Evolutionary conservation across 2,329 filamentous ascomycete genomes (phyloP), one percentile per base, ranked within the genome.

Genomic region (Metarhizium brunneum): DNA sequence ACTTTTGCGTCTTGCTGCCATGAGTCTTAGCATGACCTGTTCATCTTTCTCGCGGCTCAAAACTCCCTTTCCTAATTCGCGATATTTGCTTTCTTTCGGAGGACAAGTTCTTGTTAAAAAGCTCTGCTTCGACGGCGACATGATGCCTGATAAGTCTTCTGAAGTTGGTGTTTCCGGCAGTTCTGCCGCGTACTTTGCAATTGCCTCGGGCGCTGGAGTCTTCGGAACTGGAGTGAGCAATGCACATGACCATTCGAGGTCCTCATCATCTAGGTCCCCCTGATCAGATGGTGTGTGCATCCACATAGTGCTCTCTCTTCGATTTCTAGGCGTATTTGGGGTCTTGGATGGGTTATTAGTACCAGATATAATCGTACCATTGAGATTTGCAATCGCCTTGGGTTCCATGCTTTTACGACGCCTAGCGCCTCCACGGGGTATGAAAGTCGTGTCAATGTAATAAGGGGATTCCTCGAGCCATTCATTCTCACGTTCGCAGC

Each of bases 371-470:
- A 88, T 72, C 1, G 77, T 83, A 48, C 85, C 85, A 59, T 90
- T 89, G 58, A 83, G 66, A 62, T 90, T 89, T 56, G 82, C 79
- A 25, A 91, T 71, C 2, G 84, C 81, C 61, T 80, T 83, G 13
- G 88, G 88, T 68, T 91, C 88, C 86, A 92, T 92, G 62, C 84
- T 89, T 76, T 90, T 91, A 54, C 88, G 81, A 52, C 88, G 83
- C 54, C 87, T 84, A 52, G 80, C 80, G 8, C 86, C 86, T 18
- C 87, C 86, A 2, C 87, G 85, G 18, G 88, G 86, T 38, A 88
- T 72, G 47, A 84, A 73, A 2, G 79, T 76, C 35, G 83, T 83
- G 68, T 91, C 86, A 48, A 92, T 81, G 49, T 79, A 76, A 68
- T 90, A 92, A 0, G 81, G 75, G 0, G 75, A 71, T 66, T 94